phyloP scores from a whole-genome alignment of 1,139 yeast species.

The Suhomyces chickasaworum region DNA sequence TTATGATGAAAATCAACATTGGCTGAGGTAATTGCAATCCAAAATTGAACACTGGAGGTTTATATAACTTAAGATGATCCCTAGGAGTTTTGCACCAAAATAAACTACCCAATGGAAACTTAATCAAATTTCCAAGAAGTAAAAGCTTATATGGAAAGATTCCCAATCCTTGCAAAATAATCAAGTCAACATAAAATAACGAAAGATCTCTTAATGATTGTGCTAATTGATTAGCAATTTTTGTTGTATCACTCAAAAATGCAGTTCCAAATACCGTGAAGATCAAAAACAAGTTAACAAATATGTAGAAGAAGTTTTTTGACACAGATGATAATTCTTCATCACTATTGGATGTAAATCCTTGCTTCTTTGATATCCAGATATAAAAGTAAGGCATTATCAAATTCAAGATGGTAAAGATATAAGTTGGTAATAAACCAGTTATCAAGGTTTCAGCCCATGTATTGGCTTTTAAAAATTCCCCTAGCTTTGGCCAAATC shows the following conservation, averaged over 20 bases:
- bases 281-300: slow-evolving; percentile 74
- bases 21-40: slow-evolving; percentile 85
- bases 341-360: slow-evolving; percentile 73
- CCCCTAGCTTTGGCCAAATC: slow-evolving; percentile 74
- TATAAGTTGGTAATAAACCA: slow-evolving; percentile 75
- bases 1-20: slow-evolving; percentile 69
- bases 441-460: slow-evolving; percentile 68
- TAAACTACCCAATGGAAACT: slow-evolving; percentile 20
- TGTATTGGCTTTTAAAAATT: slow-evolving; percentile 55
- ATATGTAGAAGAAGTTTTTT: slow-evolving; percentile 76
- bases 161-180: slow-evolving; percentile 74
- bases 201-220: slow-evolving; percentile 69
- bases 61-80: slow-evolving; percentile 66
- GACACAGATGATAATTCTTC: slow-evolving; percentile 74
- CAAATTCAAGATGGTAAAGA: slow-evolving; percentile 68
- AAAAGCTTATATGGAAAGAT: slow-evolving; percentile 73
- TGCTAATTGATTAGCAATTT: slow-evolving; percentile 72
- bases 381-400: slow-evolving; percentile 70
- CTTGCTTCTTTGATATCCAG: slow-evolving; percentile 67
- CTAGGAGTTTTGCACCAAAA: slow-evolving; percentile 54
- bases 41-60: slow-evolving; percentile 78
- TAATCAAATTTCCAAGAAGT: slow-evolving; percentile 47
- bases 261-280: slow-evolving; percentile 83
- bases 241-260: slow-evolving; percentile 72
- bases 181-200: slow-evolving; percentile 72